A percentile compares a stretch with the other conserved stretches of the same genome.
phyloP scores from a whole-genome alignment of 768 basidiomycete species.

The Cyathus striatus region DNA sequence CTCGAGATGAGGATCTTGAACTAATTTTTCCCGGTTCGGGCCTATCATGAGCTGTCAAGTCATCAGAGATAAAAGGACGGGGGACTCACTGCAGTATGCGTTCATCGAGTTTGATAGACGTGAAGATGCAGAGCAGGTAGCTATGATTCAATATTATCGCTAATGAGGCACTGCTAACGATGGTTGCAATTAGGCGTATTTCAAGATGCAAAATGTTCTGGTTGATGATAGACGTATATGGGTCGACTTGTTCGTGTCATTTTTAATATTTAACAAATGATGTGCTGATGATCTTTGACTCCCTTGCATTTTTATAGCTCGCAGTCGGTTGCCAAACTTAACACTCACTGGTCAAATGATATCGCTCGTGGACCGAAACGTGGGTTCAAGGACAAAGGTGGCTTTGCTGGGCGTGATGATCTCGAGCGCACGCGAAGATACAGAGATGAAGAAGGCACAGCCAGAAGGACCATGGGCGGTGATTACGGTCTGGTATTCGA shows the following conservation, averaged over 20 bases:
- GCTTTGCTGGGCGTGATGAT: slow-evolving; percentile 72
- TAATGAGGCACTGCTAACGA: background rate
- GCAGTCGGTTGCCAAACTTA: slow-evolving; percentile 89
- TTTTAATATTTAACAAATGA: slow-evolving; percentile 2
- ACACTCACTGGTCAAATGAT: slow-evolving; percentile 78
- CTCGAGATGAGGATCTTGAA: slow-evolving; percentile 92
- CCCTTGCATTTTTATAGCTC: slow-evolving; percentile 47
- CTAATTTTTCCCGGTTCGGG: slow-evolving; percentile 97
- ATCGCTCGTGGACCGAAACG: slow-evolving; percentile 44
- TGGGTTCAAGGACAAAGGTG: slow-evolving; percentile 25
- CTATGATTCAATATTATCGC: slow-evolving; percentile 10
- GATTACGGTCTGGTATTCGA: slow-evolving; percentile 86
- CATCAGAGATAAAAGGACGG: slow-evolving; percentile 91
- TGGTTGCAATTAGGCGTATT: slow-evolving; percentile 67
- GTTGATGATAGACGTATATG: slow-evolving; percentile 97
- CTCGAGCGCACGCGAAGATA: slow-evolving; percentile 71
- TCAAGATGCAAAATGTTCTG: slow-evolving; percentile 99
- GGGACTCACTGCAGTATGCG: slow-evolving; percentile 95
- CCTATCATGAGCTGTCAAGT: slow-evolving; percentile 97
- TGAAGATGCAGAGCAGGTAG: slow-evolving; percentile 90
- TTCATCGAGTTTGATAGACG: slow-evolving; percentile 97
- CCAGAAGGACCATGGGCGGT: slow-evolving; percentile 14
- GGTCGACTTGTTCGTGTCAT: slow-evolving; percentile 88
- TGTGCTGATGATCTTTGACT: slow-evolving; percentile 8
- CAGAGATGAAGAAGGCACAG: slow-evolving; percentile 34